These are phyloP conservation scores for Cucumis hystrix DNA, from an alignment of 306 rosid species.

Conservation along the genomic window DNA sequence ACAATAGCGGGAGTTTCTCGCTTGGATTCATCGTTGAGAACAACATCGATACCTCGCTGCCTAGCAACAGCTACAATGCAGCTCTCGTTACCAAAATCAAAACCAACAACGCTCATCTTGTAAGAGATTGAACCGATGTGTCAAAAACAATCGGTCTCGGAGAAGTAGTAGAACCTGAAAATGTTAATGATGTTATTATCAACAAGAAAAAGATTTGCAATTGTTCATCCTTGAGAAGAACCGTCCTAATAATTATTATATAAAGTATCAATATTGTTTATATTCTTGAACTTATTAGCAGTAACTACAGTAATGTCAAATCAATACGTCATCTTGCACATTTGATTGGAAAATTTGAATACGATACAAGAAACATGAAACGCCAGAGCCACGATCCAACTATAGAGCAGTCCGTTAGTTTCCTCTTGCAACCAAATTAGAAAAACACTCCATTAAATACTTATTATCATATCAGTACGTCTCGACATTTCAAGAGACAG, in stretches of 20 bases:
- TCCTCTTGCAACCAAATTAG: background rate
- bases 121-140: background rate
- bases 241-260: background rate
- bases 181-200: background rate
- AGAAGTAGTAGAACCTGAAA: background rate
- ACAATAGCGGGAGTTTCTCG: conserved; percentile 92
- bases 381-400: background rate
- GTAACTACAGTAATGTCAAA: background rate
- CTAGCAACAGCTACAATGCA: conserved; percentile 93
- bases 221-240: background rate
- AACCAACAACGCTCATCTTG: conserved; percentile 92
- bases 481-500: background rate
- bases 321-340: background rate
- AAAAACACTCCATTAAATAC: background rate
- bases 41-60: conserved; percentile 93
- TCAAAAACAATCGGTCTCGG: background rate
- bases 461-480: background rate
- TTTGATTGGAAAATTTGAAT: background rate
- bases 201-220: background rate
- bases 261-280: background rate
- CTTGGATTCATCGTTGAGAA: conserved; percentile 90
- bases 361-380: background rate
- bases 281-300: background rate
- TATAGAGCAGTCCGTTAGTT: background rate
- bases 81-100: conserved; percentile 94